Evolutionary conservation across 257 asterid genomes (phyloP).

Genomic region (Ilex aquifolium): DNA sequence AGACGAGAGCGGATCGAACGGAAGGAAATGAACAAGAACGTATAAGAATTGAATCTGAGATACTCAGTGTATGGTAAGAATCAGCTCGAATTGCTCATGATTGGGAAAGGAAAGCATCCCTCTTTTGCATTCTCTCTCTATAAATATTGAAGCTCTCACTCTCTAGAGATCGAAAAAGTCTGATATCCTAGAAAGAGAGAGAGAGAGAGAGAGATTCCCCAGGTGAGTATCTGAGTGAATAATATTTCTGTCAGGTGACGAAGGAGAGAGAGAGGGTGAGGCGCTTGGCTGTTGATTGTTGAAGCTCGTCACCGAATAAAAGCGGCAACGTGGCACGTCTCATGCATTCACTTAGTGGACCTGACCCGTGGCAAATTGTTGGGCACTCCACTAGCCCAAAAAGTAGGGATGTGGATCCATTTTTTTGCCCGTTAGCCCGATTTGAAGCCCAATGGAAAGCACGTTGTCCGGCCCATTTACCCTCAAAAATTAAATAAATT

Average conservation of each 20-base stretch:
- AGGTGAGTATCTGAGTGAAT: slow-evolving; percentile 10
- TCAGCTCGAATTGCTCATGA: neutral
- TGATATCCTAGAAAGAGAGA: slow-evolving; percentile 32
- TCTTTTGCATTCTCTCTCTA: neutral
- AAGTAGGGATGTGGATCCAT: too few relatives aligned
- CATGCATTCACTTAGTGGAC: too few relatives aligned
- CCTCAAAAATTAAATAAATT: too few relatives aligned
- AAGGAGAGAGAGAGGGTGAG: slow-evolving; percentile 9
- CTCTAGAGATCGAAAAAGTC: slow-evolving; percentile 10
- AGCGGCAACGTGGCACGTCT: too few relatives aligned
- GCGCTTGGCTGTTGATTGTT: slow-evolving; percentile 9
- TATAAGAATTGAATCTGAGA: slow-evolving; percentile 28
- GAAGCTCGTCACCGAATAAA: too few relatives aligned
- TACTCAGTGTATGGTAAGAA: slow-evolving; percentile 8
- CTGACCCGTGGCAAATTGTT: too few relatives aligned
- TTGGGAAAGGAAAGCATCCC: neutral
- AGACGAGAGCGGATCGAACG: slow-evolving; percentile 22
- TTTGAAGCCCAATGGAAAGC: too few relatives aligned
- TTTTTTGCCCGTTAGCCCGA: too few relatives aligned
- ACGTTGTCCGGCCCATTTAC: too few relatives aligned
- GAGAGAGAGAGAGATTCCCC: neutral
- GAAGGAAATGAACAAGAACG: too few relatives aligned
- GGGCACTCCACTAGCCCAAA: too few relatives aligned
- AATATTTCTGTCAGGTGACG: slow-evolving; percentile 4
- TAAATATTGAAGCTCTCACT: neutral